Evolutionary conservation across 1,284 basidiomycete species (phyloP), one percentile per base, ranked within the genome.

Genomic region (Melampsora abietis-canadensis): DNA sequence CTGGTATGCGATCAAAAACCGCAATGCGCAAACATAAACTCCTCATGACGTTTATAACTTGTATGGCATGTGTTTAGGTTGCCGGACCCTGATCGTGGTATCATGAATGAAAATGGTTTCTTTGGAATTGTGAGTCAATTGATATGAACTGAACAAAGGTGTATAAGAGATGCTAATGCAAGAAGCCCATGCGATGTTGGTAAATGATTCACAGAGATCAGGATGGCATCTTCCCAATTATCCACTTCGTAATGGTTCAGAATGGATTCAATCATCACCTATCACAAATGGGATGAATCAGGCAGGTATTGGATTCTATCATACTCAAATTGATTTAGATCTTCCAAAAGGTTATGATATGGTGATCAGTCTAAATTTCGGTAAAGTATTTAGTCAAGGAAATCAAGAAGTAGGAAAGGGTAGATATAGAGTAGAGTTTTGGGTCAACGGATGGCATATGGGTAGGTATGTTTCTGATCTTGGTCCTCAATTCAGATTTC

Each of bases 381-480:
- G 61, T 8, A 19, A 73, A 61, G 60, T 65, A 8, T 37, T 10
- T 19, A 8, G 5, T 21, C 0, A 70, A 19, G 40, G 8, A 12
- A 14, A 14, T 44, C 10, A 14, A 44, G 12, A 44, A 14, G 34
- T 37, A 8, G 40, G 40, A 44, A 59, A 63, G n/a, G 60, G 60
- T 51, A 59, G 68, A n/a, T 92, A 90, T 78, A 85, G 90, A 31
- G 88, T 88, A 1, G 83, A 87, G 59, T 77, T 92, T 66, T 92
- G 89, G 76, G 88, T 92, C 31, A 92, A 92, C 78, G 90, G 90
- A n/a, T 92, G 90, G 90, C 87, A 88, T 85, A 90, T 90, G 86
- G 90, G 90, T 7, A 91, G 90, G 81, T 82, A 88, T 27, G 85
- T 89, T 24, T 87, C 82, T 24, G 89, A 90, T 79, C 84, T 90